Conservation (phyloP, 306 rosid species). For the Cucumis melo region DNA sequence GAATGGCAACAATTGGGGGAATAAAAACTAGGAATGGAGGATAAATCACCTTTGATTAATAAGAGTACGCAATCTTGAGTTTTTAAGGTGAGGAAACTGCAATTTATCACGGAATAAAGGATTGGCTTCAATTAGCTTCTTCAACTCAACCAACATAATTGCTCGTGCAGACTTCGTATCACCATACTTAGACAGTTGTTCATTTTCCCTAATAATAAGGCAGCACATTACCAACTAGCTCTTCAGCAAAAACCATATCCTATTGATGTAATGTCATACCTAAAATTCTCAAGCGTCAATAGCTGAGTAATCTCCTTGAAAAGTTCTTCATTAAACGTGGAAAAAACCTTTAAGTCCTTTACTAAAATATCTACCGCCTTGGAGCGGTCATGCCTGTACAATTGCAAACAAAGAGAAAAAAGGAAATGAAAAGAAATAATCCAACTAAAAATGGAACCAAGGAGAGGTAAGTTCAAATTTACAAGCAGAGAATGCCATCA, state of each 20-base stretch:
- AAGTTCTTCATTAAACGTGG: constrained; percentile 84
- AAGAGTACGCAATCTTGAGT: constrained; percentile 87
- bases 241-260: not conserved
- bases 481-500: not conserved
- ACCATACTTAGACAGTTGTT: constrained; percentile 92
- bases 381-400: constrained; percentile 79
- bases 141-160: constrained; percentile 94
- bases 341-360: constrained; percentile 81
- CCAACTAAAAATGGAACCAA: not conserved
- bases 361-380: constrained; percentile 86
- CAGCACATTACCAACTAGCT: constrained; percentile 10
- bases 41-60: constrained; percentile 78
- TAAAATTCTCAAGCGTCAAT: constrained; percentile 77
- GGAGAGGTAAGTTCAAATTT: not conserved
- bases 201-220: constrained; percentile 55
- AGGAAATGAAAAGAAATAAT: not conserved
- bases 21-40: not conserved
- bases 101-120: constrained; percentile 91
- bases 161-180: constrained; percentile 95
- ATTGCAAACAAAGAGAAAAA: not conserved
- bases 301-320: constrained; percentile 97
- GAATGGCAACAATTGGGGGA: not conserved
- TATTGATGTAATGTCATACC: constrained; percentile 23
- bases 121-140: constrained; percentile 94
- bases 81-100: constrained; percentile 91